phyloP scores from a whole-genome alignment of 208 protist genomes.

The Wallacemonas sp. region DNA sequence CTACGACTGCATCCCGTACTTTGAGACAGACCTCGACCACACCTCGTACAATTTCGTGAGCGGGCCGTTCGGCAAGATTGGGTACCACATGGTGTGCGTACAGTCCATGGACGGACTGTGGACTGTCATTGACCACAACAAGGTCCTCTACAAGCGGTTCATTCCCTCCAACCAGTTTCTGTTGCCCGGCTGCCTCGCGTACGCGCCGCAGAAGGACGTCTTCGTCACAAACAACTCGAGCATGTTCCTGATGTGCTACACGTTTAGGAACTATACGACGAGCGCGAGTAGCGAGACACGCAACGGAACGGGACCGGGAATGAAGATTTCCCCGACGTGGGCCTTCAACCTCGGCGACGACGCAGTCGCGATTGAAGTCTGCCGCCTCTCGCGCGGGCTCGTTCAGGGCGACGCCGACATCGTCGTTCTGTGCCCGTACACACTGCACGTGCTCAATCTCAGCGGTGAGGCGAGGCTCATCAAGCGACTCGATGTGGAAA shows the following conservation, averaged over 20 bases:
- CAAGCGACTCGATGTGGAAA: constrained; percentile 78
- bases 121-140: constrained; percentile 85
- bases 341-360: constrained; percentile 88
- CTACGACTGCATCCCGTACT: constrained; percentile 53
- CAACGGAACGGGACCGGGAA: constrained; percentile 9
- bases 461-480: constrained; percentile 47
- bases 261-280: constrained; percentile 59
- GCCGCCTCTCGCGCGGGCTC: constrained; percentile 47
- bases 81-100: constrained; percentile 85
- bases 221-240: constrained; percentile 83
- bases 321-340: constrained; percentile 50
- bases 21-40: constrained; percentile 58
- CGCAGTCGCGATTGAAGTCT: constrained; percentile 73
- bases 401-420: constrained; percentile 59
- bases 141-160: constrained; percentile 69
- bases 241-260: constrained; percentile 84
- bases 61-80: constrained; percentile 73
- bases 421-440: constrained; percentile 77
- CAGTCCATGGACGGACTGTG: constrained; percentile 92
- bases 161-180: constrained; percentile 80
- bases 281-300: constrained; percentile 22
- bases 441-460: constrained; percentile 68
- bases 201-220: constrained; percentile 50
- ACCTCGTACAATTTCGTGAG: constrained; percentile 80
- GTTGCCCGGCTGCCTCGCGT: constrained; percentile 70